A percentile compares a stretch with the other conserved stretches of the same genome.
These are phyloP conservation scores for Helotiales sp. DNA, from an alignment of 2,329 filamentous ascomycete genomes.

Conservation along the genomic window DNA sequence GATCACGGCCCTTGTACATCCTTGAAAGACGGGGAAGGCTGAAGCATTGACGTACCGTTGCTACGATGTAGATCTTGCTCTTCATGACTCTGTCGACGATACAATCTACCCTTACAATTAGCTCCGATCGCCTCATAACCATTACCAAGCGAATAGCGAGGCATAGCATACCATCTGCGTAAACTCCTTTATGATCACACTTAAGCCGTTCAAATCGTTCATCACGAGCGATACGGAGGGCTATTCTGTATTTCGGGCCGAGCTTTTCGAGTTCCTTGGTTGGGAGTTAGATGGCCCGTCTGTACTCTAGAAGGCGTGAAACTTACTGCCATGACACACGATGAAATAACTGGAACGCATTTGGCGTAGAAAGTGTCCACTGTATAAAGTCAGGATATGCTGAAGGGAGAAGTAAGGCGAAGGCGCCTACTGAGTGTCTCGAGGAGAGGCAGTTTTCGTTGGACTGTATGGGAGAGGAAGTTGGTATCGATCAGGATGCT, in stretches of 20 bases:
- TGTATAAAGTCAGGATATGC: neutral
- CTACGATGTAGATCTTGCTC: constrained; percentile 68
- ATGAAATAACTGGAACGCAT: constrained; percentile 84
- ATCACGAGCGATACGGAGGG: constrained; percentile 82
- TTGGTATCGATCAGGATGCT: constrained; percentile 73
- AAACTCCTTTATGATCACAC: constrained; percentile 88
- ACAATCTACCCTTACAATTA: too few relatives aligned
- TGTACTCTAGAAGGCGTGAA: neutral
- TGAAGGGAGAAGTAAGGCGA: too few relatives aligned
- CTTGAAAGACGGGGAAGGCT: too few relatives aligned
- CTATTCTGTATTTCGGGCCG: constrained; percentile 84
- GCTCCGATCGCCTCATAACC: too few relatives aligned
- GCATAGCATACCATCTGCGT: too few relatives aligned
- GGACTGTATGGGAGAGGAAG: constrained; percentile 87
- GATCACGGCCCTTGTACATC: too few relatives aligned
- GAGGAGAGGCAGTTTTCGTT: constrained; percentile 84
- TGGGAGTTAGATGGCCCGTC: neutral
- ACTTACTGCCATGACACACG: constrained; percentile 54
- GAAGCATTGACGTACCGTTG: too few relatives aligned
- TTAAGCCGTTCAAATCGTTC: constrained; percentile 82
- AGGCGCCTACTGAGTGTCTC: constrained; percentile 47
- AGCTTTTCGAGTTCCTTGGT: constrained; percentile 78
- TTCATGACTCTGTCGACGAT: constrained; percentile 72
- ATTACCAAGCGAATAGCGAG: too few relatives aligned
- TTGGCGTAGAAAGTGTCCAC: constrained; percentile 92